Percentiles rank a stretch among this genome's conserved stretches.
Conservation (phyloP, 2,329 filamentous ascomycete species). For the Fusarium abutilonis region DNA sequence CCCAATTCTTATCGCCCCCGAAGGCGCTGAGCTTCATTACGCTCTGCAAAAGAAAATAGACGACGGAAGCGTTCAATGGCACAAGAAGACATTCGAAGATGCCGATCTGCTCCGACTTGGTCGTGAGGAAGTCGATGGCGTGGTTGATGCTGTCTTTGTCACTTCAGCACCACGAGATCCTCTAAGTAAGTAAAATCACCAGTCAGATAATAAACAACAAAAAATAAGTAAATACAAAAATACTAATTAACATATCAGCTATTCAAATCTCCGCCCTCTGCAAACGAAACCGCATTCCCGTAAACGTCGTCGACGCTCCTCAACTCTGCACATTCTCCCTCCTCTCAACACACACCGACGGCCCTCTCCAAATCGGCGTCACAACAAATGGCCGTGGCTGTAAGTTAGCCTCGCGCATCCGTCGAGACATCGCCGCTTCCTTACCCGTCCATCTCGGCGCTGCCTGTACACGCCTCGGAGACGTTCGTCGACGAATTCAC, state of each 20-base stretch:
- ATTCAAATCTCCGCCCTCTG: slow-evolving; percentile 79
- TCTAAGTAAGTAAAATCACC: slow-evolving; percentile 48
- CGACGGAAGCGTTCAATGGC: slow-evolving; percentile 72
- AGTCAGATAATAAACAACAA: neutral
- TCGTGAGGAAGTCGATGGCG: slow-evolving; percentile 76
- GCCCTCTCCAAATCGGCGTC: slow-evolving; percentile 92
- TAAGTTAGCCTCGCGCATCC: slow-evolving; percentile 89
- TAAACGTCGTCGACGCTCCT: slow-evolving; percentile 92
- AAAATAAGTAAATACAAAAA: neutral
- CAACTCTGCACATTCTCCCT: slow-evolving; percentile 89
- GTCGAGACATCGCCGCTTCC: slow-evolving; percentile 84
- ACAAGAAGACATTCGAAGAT: slow-evolving; percentile 73
- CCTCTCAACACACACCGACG: slow-evolving; percentile 87
- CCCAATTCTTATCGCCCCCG: slow-evolving; percentile 81
- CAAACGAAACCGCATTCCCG: slow-evolving; percentile 81
- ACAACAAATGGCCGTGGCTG: slow-evolving; percentile 96
- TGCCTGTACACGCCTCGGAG: slow-evolving; percentile 81
- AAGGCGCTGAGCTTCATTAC: slow-evolving; percentile 67
- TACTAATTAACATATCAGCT: slow-evolving; percentile 53
- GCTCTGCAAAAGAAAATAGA: slow-evolving; percentile 71
- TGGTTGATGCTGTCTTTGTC: slow-evolving; percentile 94
- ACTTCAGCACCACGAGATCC: slow-evolving; percentile 65
- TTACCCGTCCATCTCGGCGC: slow-evolving; percentile 79
- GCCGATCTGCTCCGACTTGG: slow-evolving; percentile 79
- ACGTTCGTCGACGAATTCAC: slow-evolving; percentile 73